phyloP scores from a whole-genome alignment of 164 flowering plant species.

The Piper longum region DNA sequence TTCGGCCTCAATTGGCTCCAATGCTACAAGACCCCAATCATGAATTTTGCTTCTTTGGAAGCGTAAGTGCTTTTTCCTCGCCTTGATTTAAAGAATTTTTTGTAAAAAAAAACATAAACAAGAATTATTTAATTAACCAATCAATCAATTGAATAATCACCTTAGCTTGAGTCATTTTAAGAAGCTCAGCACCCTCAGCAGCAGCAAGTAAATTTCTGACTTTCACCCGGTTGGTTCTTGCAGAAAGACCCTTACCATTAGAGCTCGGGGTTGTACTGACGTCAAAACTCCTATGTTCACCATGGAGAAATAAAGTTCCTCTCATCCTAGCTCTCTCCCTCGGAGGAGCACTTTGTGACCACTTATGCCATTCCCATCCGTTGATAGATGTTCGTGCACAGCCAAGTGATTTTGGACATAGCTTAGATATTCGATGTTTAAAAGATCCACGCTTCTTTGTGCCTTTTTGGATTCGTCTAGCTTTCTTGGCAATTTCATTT shows the following conservation, averaged over 20 bases:
- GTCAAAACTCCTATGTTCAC: constrained; percentile 26
- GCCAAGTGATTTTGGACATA: constrained; percentile 64
- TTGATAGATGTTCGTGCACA: constrained; percentile 84
- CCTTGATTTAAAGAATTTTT: constrained; percentile 27
- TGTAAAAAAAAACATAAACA: neutral
- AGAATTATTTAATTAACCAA: neutral
- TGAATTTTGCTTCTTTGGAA: constrained; percentile 96
- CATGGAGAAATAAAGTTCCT: constrained; percentile 27
- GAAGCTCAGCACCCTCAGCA: constrained; percentile 91
- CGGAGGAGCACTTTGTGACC: constrained; percentile 73
- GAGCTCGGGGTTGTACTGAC: constrained; percentile 25
- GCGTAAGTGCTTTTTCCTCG: constrained; percentile 85
- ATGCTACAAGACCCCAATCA: constrained; percentile 97
- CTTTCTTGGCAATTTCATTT: constrained; percentile 17
- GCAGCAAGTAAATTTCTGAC: constrained; percentile 91
- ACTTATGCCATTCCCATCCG: constrained; percentile 96
- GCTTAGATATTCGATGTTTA: constrained; percentile 19
- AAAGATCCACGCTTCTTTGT: constrained; percentile 20
- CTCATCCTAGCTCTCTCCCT: constrained; percentile 62
- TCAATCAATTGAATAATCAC: constrained; percentile 18
- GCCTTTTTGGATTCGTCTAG: constrained; percentile 12
- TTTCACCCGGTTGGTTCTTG: constrained; percentile 92
- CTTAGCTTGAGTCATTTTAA: constrained; percentile 84
- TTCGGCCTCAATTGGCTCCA: constrained; percentile 93
- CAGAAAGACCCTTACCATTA: constrained; percentile 67